Evolutionary conservation across 768 basidiomycete genomes (phyloP).

Genomic region (Tricholoma saponaceum): DNA sequence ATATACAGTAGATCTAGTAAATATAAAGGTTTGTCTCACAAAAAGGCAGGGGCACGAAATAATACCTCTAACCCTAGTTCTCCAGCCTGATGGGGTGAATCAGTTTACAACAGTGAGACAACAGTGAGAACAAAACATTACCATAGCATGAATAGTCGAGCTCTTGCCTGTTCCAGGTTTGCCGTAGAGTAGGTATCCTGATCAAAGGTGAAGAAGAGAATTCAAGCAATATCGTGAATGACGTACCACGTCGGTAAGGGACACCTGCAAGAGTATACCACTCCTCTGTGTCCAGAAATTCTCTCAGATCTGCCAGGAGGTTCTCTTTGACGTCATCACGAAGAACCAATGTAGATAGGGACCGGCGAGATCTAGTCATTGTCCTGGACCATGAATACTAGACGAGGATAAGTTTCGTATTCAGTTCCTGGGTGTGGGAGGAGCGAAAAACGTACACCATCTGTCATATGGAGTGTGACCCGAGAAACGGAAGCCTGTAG

Average conservation of each 20-base stretch:
- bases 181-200: constrained; percentile 45
- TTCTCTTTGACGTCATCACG: constrained; percentile 41
- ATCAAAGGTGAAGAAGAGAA: not conserved
- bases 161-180: constrained; percentile 66
- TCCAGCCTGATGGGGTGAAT: constrained; percentile 36
- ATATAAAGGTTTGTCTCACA: constrained; percentile 32
- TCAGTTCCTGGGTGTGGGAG: not conserved
- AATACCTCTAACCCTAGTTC: constrained; percentile 84
- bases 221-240: too few relatives aligned
- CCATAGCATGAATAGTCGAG: constrained; percentile 10
- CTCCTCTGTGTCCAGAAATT: constrained; percentile 47
- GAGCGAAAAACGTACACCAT: constrained; percentile 19
- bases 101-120: constrained; percentile 21
- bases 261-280: constrained; percentile 59
- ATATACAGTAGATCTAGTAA: not conserved
- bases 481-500: constrained; percentile 29
- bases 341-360: constrained; percentile 49
- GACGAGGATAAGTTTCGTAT: constrained; percentile 17
- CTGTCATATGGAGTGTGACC: constrained; percentile 30
- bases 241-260: constrained; percentile 46
- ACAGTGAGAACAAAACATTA: constrained; percentile 18
- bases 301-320: constrained; percentile 44
- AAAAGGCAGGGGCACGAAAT: constrained; percentile 44
- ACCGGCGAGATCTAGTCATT: constrained; percentile 44
- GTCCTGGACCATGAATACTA: constrained; percentile 38